Evolutionary conservation across 2,329 filamentous ascomycete genomes (phyloP).

Genomic region (Xylariaceae sp.): DNA sequence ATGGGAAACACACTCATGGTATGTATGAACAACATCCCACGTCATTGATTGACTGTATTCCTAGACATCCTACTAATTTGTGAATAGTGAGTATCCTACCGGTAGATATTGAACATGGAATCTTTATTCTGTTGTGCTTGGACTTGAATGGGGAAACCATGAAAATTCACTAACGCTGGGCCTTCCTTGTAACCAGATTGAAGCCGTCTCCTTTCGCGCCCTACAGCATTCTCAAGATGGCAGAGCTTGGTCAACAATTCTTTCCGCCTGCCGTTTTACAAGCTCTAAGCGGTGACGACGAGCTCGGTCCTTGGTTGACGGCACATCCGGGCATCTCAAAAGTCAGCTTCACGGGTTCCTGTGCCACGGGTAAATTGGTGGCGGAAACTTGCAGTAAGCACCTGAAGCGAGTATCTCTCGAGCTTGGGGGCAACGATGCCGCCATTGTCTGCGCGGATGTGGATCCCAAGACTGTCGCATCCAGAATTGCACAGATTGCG

Average conservation of each 20-base stretch:
- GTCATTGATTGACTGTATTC: no score
- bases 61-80: no score
- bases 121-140: no score
- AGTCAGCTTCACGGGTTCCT: slow-evolving; percentile 62
- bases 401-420: slow-evolving; percentile 58
- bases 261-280: slow-evolving; percentile 63
- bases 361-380: slow-evolving; percentile 57
- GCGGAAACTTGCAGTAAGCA: slow-evolving; percentile 53
- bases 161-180: no score
- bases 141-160: no score
- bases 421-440: slow-evolving; percentile 60
- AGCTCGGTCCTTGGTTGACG: slow-evolving; percentile 56
- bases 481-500: slow-evolving; percentile 35
- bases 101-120: no score
- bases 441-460: slow-evolving; percentile 57
- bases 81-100: no score
- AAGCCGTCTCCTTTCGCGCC: slow-evolving; percentile 55
- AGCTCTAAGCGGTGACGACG: slow-evolving; percentile 56
- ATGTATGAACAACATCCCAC: no score
- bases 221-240: slow-evolving; percentile 49
- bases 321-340: slow-evolving; percentile 57
- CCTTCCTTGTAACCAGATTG: slow-evolving; percentile 23
- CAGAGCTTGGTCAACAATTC: slow-evolving; percentile 52
- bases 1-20: slow-evolving; percentile 55
- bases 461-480: slow-evolving; percentile 31